Percentiles rank a stretch among this genome's conserved stretches.
Conservation (phyloP, 257 asterid species). For the Phtheirospermum japonicum region DNA sequence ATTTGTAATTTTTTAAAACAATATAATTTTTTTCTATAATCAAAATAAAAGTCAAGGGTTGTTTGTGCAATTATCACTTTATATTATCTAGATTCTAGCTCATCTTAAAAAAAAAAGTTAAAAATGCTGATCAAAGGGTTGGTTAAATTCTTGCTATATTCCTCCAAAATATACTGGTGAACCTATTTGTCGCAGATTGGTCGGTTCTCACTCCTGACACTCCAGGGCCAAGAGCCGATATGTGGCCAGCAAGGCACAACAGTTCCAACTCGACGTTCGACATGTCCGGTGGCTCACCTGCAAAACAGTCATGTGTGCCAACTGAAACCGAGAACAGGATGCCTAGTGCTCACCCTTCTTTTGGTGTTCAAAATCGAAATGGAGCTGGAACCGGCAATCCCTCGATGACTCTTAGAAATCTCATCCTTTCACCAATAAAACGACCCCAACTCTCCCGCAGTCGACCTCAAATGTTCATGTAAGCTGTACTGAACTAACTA, state of each 20-base stretch:
- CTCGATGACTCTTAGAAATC: constrained; percentile 73
- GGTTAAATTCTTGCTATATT: constrained; percentile 12
- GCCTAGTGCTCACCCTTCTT: constrained; percentile 50
- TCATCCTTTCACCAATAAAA: constrained; percentile 83
- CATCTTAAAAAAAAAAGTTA: too few relatives aligned
- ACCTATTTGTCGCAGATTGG: constrained; percentile 86
- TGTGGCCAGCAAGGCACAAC: constrained; percentile 82
- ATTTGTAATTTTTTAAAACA: not conserved
- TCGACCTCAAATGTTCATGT: constrained; percentile 77
- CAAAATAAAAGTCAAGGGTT: not conserved
- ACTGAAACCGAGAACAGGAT: constrained; percentile 63
- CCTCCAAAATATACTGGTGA: constrained; percentile 53
- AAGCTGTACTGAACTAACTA: constrained; percentile 24
- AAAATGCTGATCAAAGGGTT: not conserved
- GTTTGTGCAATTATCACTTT: too few relatives aligned
- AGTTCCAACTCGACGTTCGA: constrained; percentile 59
- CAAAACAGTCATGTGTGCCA: constrained; percentile 50
- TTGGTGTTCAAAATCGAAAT: constrained; percentile 50
- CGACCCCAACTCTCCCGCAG: constrained; percentile 83
- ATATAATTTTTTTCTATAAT: not conserved
- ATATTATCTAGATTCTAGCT: too few relatives aligned
- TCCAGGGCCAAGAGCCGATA: constrained; percentile 95
- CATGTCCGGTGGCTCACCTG: constrained; percentile 64
- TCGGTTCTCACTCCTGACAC: constrained; percentile 86
- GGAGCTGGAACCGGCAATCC: constrained; percentile 67